Base-by-base conservation (phyloP, 805 yeast species). In the Zygotorulaspora danielsina region DNA sequence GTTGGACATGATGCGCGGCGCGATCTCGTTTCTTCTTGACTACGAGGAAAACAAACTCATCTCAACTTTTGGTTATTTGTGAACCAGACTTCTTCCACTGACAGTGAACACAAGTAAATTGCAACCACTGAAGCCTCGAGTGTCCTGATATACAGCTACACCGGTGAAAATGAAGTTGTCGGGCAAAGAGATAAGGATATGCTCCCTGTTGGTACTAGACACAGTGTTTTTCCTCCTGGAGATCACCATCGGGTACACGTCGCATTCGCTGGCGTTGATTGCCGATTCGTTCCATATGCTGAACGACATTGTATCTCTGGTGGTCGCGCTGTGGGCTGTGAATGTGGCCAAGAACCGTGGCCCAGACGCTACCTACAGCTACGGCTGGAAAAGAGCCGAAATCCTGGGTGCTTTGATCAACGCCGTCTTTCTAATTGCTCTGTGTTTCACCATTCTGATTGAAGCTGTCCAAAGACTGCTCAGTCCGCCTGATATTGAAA, bases 201-300 rank as follows among this genome's bases (percentile, higher is more conserved):
- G 77, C 13, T 62, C 90, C 10, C 71, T 90, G 42, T 70, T 90
- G 61, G 75, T 65, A 33, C 67, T 90, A 24, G 97, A 93, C 62
- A 76, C 93, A 3, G 59, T 75, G 1, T 90, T 90, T 68, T 90
- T 93, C 72, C 69, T 93, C 24, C 53, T 90, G 45, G 98, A 90
- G 61, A 79, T 88, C 37, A 77, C 79, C 39, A 76, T 86, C 25
- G 96, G 96, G 13, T 93, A 89, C 62, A 75, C 90, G 18, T 96
- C 90, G 19, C 94, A 93, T 61, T 90, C 97, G 1, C 72, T 90
- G 55, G 97, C 98, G 0, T 73, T 90, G 38, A 81, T 90, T 39
- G 98, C 97, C 1, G 98, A 90, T 61, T 83, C 97, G 1, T 93
- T 90, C 74, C 98, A 90, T 63, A 93, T 93, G 97, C 71, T 90